phyloP scores from a whole-genome alignment of 2,329 filamentous ascomycete genomes.

The Phaeophleospora eucalypticola region DNA sequence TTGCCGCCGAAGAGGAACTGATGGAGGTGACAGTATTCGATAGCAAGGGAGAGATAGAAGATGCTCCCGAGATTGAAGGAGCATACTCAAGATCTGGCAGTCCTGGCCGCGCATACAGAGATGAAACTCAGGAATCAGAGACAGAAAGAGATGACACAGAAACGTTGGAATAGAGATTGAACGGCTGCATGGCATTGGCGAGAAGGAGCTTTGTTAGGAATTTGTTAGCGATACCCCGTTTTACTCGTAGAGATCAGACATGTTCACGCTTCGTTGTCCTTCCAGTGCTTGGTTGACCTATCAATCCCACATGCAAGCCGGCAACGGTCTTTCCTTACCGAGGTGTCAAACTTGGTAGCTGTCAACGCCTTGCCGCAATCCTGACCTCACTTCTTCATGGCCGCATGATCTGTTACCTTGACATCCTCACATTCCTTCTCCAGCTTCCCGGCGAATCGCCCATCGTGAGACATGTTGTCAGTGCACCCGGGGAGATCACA shows the following conservation, averaged over 20 bases:
- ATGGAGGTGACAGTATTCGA: background rate
- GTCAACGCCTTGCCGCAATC: no score
- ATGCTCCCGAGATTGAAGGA: background rate
- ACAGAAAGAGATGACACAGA: no score
- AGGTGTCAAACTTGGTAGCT: background rate
- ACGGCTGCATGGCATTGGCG: background rate
- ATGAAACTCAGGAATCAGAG: background rate
- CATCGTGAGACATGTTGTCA: no score
- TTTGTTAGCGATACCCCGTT: no score
- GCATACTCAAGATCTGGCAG: background rate
- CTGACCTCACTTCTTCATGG: background rate
- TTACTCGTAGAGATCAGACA: no score
- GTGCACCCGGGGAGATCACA: background rate
- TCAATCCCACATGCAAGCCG: no score
- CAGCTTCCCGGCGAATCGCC: no score
- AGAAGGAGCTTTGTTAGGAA: no score
- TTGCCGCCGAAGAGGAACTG: background rate
- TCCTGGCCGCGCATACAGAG: background rate
- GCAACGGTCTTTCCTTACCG: no score
- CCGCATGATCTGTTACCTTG: no score
- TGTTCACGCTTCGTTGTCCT: no score
- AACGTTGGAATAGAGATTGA: background rate
- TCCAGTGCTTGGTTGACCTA: no score
- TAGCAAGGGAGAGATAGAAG: background rate
- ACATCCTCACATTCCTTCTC: background rate